Percentiles rank a stretch among this genome's conserved stretches.
Conservation (phyloP, 768 basidiomycete genomes). For the Amyloporia xantha region DNA sequence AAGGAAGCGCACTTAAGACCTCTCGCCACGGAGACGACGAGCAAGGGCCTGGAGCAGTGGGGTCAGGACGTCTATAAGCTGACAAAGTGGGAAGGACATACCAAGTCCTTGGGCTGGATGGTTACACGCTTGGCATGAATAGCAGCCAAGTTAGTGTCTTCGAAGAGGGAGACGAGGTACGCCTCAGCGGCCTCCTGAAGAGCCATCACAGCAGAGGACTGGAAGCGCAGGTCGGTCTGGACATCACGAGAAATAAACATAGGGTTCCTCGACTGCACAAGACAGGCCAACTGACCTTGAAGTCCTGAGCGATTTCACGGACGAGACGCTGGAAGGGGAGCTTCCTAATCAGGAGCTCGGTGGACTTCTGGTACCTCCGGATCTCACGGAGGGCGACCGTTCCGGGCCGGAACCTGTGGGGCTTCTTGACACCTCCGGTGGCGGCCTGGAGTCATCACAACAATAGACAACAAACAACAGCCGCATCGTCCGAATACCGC, state of each 20-base stretch:
- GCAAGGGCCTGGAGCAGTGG: slow-evolving; percentile 48
- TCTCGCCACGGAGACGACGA: slow-evolving; percentile 73
- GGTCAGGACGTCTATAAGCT: background rate
- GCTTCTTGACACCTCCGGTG: slow-evolving; percentile 97
- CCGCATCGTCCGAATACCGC: slow-evolving; percentile 3
- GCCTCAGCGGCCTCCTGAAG: slow-evolving; percentile 85
- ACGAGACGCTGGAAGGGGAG: slow-evolving; percentile 99
- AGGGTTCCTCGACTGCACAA: background rate
- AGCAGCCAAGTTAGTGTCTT: slow-evolving; percentile 79
- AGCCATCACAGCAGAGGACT: slow-evolving; percentile 87
- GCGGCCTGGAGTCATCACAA: slow-evolving; percentile 25
- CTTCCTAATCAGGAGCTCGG: slow-evolving; percentile 98
- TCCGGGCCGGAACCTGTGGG: slow-evolving; percentile 94
- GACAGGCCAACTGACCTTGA: slow-evolving; percentile 78
- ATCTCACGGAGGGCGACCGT: slow-evolving; percentile 99
- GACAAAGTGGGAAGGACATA: slow-evolving; percentile 24
- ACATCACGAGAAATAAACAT: slow-evolving; percentile 4
- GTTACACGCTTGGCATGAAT: slow-evolving; percentile 85
- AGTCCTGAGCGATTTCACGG: slow-evolving; percentile 89
- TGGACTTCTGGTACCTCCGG: slow-evolving; percentile 96
- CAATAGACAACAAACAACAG: slow-evolving; percentile 15
- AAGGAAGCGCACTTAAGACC: slow-evolving; percentile 39
- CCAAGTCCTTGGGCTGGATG: slow-evolving; percentile 82
- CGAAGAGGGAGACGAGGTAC: slow-evolving; percentile 72
- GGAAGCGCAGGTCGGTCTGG: slow-evolving; percentile 80